These are phyloP conservation scores for Mimosa bimucronata DNA, from an alignment of 306 rosid genomes.

Conservation along the genomic window DNA sequence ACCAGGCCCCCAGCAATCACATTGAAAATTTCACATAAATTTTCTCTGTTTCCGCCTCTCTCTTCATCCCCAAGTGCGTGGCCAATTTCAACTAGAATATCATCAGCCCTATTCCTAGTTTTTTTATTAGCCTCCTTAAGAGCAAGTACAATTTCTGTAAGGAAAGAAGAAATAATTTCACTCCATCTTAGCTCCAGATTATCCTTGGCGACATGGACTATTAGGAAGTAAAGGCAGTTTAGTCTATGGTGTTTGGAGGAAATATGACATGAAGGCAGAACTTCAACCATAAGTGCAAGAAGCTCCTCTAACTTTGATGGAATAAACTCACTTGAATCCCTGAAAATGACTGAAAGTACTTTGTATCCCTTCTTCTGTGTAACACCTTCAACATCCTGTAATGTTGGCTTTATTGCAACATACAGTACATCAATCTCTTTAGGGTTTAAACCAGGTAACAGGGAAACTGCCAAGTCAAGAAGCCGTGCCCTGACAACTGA, in stretches of 20 bases:
- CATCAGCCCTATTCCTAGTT: conserved; percentile 93
- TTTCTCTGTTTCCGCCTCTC: conserved; percentile 70
- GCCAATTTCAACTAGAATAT: conserved; percentile 88
- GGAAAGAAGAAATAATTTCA: conserved; percentile 45
- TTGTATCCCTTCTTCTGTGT: conserved; percentile 97
- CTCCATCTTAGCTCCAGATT: conserved; percentile 37
- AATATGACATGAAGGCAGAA: conserved; percentile 69
- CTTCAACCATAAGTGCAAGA: conserved; percentile 60
- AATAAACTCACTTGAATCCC: conserved; percentile 61
- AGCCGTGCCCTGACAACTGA: conserved; percentile 61
- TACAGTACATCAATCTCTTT: conserved; percentile 60
- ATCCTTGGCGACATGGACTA: conserved; percentile 64
- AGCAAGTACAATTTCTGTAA: conserved; percentile 90
- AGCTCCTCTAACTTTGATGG: conserved; percentile 60
- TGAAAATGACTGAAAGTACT: conserved; percentile 76
- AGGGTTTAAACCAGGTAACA: conserved; percentile 70
- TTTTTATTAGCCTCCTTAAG: conserved; percentile 93
- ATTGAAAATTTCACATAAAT: conserved; percentile 59
- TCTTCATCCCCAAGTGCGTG: conserved; percentile 85
- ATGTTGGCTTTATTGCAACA: conserved; percentile 66
- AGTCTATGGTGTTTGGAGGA: conserved; percentile 89
- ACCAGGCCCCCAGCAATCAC: conserved; percentile 78
- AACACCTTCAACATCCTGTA: conserved; percentile 81
- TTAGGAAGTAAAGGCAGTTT: conserved; percentile 78
- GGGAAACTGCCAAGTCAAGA: conserved; percentile 76